Conservation (phyloP, 2,329 filamentous ascomycete species). For the Fusarium illudens region DNA sequence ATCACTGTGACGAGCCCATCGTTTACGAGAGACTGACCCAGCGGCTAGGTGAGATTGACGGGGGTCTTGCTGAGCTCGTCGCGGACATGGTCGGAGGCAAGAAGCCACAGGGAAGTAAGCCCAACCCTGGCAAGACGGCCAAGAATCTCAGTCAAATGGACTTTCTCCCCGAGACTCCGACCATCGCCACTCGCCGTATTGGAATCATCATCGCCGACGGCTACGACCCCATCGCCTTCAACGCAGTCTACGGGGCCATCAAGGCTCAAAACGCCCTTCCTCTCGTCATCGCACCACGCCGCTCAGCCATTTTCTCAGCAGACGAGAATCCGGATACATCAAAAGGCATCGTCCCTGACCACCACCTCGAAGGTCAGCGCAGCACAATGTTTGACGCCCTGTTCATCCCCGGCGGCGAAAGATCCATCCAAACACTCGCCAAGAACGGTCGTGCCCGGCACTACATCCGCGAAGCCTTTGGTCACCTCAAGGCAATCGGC, state of each 20-base stretch:
- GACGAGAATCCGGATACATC: slow-evolving; percentile 61
- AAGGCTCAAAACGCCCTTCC: slow-evolving; percentile 70
- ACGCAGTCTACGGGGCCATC: slow-evolving; percentile 70
- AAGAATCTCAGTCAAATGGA: slow-evolving; percentile 75
- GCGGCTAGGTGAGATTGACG: slow-evolving; percentile 76
- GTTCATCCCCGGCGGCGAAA: slow-evolving; percentile 76
- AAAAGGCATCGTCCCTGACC: slow-evolving; percentile 71
- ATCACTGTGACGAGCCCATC: slow-evolving; percentile 81
- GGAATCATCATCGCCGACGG: slow-evolving; percentile 82
- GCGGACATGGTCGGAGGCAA: slow-evolving; percentile 74
- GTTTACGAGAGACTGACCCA: slow-evolving; percentile 77
- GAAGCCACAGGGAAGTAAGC: slow-evolving; percentile 61
- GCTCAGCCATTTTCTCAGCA: slow-evolving; percentile 70
- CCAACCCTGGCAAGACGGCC: slow-evolving; percentile 74
- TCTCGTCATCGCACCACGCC: slow-evolving; percentile 75
- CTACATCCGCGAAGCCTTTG: slow-evolving; percentile 83
- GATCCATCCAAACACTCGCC: slow-evolving; percentile 68
- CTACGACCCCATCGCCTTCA: slow-evolving; percentile 73
- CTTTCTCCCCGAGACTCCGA: slow-evolving; percentile 68
- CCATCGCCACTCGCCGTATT: slow-evolving; percentile 75
- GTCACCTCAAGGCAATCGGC: slow-evolving; percentile 81
- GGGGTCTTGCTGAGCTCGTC: slow-evolving; percentile 73
- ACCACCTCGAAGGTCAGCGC: slow-evolving; percentile 81
- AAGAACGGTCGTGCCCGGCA: slow-evolving; percentile 77
- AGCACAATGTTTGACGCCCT: slow-evolving; percentile 84